A percentile compares a stretch with the other conserved stretches of the same genome.
Conservation (phyloP, 2,329 filamentous ascomycete species). For the Trichoderma afroharzianum region DNA sequence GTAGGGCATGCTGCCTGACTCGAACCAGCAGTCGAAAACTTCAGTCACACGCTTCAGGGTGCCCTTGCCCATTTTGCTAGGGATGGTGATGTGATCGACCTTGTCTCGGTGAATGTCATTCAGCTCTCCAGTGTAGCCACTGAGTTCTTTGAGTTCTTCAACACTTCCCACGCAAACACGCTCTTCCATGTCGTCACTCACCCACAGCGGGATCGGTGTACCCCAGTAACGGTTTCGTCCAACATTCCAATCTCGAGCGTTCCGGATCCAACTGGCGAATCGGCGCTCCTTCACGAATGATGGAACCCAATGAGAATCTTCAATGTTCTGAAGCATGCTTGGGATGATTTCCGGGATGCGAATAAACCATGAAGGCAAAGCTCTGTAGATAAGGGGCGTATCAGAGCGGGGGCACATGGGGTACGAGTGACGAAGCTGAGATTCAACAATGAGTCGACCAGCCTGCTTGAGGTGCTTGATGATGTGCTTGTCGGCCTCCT, state of each 20-base stretch:
- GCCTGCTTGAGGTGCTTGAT: constrained; percentile 80
- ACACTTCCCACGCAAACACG: constrained; percentile 82
- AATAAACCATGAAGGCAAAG: constrained; percentile 93
- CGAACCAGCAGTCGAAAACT: constrained; percentile 97
- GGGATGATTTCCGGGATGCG: constrained; percentile 80
- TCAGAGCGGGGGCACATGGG: constrained; percentile 95
- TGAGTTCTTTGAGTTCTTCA: constrained; percentile 77
- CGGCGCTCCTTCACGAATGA: constrained; percentile 85
- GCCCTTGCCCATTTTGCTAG: constrained; percentile 82
- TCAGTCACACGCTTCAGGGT: constrained; percentile 76
- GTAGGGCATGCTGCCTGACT: constrained; percentile 95
- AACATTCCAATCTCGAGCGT: constrained; percentile 93
- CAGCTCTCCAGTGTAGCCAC: constrained; percentile 79
- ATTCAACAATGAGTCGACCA: constrained; percentile 77
- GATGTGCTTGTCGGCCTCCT: constrained; percentile 87
- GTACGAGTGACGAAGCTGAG: constrained; percentile 86
- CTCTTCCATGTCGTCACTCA: constrained; percentile 84
- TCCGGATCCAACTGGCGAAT: constrained; percentile 87
- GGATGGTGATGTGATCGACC: constrained; percentile 91
- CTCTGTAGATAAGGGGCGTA: constrained; percentile 86
- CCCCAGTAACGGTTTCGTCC: constrained; percentile 95
- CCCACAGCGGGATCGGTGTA: constrained; percentile 88
- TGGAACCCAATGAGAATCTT: constrained; percentile 88
- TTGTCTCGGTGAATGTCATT: constrained; percentile 88
- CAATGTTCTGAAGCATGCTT: constrained; percentile 85